phyloP scores from a whole-genome alignment of 305 asterid species.

The Fraxinus angustifolia region DNA sequence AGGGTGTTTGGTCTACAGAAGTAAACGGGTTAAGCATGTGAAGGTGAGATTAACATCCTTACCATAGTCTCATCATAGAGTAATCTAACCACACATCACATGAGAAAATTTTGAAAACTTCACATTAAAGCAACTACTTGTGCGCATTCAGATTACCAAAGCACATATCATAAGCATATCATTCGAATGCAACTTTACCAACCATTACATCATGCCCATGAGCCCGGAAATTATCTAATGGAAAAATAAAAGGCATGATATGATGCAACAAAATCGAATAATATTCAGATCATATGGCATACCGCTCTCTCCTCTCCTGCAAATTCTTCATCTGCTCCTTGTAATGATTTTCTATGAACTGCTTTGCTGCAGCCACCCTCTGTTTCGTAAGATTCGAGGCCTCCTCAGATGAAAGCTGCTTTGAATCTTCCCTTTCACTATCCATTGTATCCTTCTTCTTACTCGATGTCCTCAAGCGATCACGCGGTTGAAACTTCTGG shows the following conservation, averaged over 20 bases:
- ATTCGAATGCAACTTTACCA: neutral
- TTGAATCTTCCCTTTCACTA: conserved; percentile 61
- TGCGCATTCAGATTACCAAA: neutral
- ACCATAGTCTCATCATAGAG: neutral
- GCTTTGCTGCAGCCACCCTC: conserved; percentile 92
- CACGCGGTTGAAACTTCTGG: conserved; percentile 78
- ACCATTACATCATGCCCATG: neutral
- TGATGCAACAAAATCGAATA: conserved; percentile 2
- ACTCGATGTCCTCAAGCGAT: conserved; percentile 53
- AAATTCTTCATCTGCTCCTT: conserved; percentile 88
- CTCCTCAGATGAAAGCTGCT: conserved; percentile 62
- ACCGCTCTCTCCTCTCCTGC: conserved; percentile 94
- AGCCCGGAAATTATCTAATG: neutral
- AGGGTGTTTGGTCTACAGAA: neutral
- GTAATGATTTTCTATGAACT: conserved; percentile 96
- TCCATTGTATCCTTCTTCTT: conserved; percentile 62
- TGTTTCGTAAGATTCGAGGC: conserved; percentile 82
- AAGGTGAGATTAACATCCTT: neutral
- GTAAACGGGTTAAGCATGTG: neutral
- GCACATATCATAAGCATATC: neutral
- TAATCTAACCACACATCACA: neutral
- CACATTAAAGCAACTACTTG: neutral
- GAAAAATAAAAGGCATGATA: neutral
- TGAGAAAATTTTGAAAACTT: neutral
- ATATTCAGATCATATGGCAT: conserved; percentile 22